Base-by-base conservation (phyloP, 2,329 filamentous ascomycete genomes). In the Diaporthe sp. region DNA sequence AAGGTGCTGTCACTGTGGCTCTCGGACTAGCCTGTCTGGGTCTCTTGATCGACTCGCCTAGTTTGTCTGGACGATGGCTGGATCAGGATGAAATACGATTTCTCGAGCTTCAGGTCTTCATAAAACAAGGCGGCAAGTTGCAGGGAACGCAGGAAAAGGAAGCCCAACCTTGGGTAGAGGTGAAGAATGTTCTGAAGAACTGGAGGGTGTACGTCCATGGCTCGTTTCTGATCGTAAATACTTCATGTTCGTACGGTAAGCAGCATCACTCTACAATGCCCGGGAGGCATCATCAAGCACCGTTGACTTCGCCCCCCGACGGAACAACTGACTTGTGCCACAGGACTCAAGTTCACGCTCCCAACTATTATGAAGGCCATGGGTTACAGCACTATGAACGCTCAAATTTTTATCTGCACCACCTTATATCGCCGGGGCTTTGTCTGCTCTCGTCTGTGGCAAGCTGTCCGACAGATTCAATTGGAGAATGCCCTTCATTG, bases 1-100 rank as follows among this genome's bases (percentile, higher is more conserved):
- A 90, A 77, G 88, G 88, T 3, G 77, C 86, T 13, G 83, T 86
- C 77, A 87, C 84, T 74, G 79, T 87, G 34, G 12, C 86, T 17
- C 81, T 87, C 39, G 86, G 84, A 0, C 73, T 85, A 17, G 79
- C 60, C 10, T 42, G 86, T 34, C 6, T 72, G 53, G 9, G n/a
- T 28, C 25, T 72, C 22, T 37, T 72, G 70, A 28, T 72, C 17
- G 53, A 60, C 15, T 42, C 57, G 53, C 70, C 53, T 3, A 47
- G n/a, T 22, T 9, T 57, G 10, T 58, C 51, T 20, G 39, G 17
- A 3, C 39, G 37, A 15, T 72, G 70, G 70, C 70, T 72, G 31
- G 42, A 31, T 22, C 4, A 25, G 3, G 53, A 39, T 8, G 70
- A 72, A 25, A 17, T 60, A 42, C 70, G 53, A 4, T 58, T 72